These are phyloP conservation scores for Eragrostis curvula DNA, from an alignment of 176 grass and related monocot species.

Conservation along the genomic window DNA sequence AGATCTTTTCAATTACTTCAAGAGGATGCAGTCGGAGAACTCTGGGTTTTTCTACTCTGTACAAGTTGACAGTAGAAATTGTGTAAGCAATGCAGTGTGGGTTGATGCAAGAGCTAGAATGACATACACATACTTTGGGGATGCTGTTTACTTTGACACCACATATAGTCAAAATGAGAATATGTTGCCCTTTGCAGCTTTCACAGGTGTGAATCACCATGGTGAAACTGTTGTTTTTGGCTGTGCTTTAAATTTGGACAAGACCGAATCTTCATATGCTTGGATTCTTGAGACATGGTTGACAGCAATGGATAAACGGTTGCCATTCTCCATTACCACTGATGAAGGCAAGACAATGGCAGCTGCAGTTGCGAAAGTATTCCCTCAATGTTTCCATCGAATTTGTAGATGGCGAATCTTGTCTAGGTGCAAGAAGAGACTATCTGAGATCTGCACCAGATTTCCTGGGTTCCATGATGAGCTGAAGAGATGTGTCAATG, in stretches of 20 bases:
- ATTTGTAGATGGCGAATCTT: conserved; percentile 92
- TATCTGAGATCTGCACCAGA: conserved; percentile 70
- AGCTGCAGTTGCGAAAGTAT: conserved; percentile 70
- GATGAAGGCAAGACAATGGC: conserved; percentile 76
- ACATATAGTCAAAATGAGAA: conserved; percentile 73
- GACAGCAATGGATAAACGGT: conserved; percentile 68
- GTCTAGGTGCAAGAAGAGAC: conserved; percentile 88
- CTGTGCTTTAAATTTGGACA: conserved; percentile 85
- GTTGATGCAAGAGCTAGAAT: conserved; percentile 91
- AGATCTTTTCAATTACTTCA: conserved; percentile 70
- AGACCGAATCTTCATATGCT: conserved; percentile 63
- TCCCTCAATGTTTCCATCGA: conserved; percentile 85
- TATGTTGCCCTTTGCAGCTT: conserved; percentile 82
- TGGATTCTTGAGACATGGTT: conserved; percentile 95
- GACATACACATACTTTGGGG: conserved; percentile 80
- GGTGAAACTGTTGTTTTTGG: conserved; percentile 84
- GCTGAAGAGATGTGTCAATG: conserved; percentile 76
- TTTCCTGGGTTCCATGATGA: conserved; percentile 75
- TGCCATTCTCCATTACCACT: conserved; percentile 78
- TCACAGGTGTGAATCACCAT: conserved; percentile 85
- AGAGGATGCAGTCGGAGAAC: conserved; percentile 77
- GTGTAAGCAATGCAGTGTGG: conserved; percentile 83
- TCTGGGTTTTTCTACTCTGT: conserved; percentile 76
- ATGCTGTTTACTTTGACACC: conserved; percentile 89
- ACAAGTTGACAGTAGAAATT: conserved; percentile 79